Percentiles rank a stretch among this genome's conserved stretches.
Conservation (phyloP, 345 rosid species). For the Eucalyptus viminalis region DNA sequence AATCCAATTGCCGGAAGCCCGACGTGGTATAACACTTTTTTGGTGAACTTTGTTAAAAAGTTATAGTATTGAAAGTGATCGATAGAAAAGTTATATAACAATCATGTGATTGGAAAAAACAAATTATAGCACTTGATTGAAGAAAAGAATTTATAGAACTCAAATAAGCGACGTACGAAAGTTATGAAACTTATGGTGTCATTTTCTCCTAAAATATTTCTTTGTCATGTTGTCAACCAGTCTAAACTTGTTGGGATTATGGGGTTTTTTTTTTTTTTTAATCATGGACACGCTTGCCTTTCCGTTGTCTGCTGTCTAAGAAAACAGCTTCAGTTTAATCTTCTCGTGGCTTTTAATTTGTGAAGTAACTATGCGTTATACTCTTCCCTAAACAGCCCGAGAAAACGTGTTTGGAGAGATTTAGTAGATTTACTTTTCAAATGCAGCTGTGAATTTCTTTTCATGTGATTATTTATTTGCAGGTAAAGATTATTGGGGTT, state of each 20-base stretch:
- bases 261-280: neutral
- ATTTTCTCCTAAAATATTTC: neutral
- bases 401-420: neutral
- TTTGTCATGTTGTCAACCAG: neutral
- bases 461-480: neutral
- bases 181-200: neutral
- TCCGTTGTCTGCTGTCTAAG: neutral
- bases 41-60: too few relatives aligned
- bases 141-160: too few relatives aligned
- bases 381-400: neutral
- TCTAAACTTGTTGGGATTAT: neutral
- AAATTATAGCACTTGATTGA: neutral
- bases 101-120: neutral
- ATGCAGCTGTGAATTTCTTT: neutral
- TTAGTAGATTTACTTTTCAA: neutral
- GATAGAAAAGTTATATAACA: too few relatives aligned
- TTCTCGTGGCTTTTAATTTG: neutral
- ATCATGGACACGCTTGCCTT: neutral
- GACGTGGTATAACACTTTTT: too few relatives aligned
- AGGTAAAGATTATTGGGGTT: constrained; percentile 96
- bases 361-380: neutral
- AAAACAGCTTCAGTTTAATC: neutral
- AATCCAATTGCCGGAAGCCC: too few relatives aligned
- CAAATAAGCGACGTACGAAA: neutral
- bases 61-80: too few relatives aligned